Evolutionary conservation across 2,329 filamentous ascomycete species (phyloP), one percentile per base, ranked within the genome.

Genomic region (Dryadomyces quercivorus): DNA sequence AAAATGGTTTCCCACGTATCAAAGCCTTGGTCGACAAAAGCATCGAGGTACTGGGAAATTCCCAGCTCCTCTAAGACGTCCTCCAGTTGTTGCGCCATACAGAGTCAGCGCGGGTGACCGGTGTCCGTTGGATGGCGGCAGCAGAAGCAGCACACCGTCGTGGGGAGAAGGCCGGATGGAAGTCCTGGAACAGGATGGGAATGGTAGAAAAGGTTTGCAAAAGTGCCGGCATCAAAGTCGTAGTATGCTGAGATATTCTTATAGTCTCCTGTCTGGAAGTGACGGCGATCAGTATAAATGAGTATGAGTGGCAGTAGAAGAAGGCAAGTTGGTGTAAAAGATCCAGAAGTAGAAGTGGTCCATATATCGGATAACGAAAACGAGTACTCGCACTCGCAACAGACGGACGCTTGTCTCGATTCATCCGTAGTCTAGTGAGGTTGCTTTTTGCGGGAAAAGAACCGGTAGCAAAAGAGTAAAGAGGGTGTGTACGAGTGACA

Each of bases 1-100:
- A 90, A 74, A 54, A 92, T 83, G 1, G 84, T 90, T 38, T 89
- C 85, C 88, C 88, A 92, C 12, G 83, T 82, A 67, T 93, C 88
- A 66, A 93, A 93, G 3, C 88, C 88, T 68, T 92, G 86, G 53
- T 87, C 81, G 46, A 88, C 66, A 62, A 93, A 87, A 55, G 75
- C 70, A 60, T 84, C 76, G 57, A 87, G 77, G 70, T 93, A 92
- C 69, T 90, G 85, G 70, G 80, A 75, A 67, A 93, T 76, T 65
- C 86, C 87, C 74, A 92, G 75, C 75, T 87, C 85, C 70, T 80
- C 77, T 66, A 92, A 82, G 60, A 84, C 78, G 42, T 75, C 69
- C 61, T 75, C 78, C 63, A 93, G 73, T 67, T 81, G 77, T 60
- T 70, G 71, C 75, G 76, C 80, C 81, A 85, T 85, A 58, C 61